Evolutionary conservation across 2,329 filamentous ascomycete genomes (phyloP), one percentile per base, ranked within the genome.

Genomic region (Paracoccidioides brasiliensis): DNA sequence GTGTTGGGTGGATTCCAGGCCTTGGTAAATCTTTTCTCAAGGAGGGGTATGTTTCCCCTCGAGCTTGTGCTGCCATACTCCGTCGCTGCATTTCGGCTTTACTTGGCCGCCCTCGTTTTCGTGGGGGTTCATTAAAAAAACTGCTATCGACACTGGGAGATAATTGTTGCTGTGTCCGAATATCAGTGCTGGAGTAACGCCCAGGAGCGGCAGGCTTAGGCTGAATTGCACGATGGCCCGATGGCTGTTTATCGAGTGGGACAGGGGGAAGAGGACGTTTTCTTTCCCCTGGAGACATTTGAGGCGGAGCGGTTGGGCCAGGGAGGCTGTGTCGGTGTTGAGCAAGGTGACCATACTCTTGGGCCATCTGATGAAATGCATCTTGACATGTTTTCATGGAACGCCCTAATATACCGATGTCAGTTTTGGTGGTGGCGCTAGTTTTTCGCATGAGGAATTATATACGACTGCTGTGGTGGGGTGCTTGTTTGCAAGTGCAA

Each of bases 91-190:
- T 64, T 57, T 74, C 71, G 38, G 64, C 64, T 63, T 74, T 74
- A 58, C 65, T 74, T 56, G 71, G 71, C 14, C 71, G 68, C n/a
- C 71, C 71, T 55, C 72, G 65, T 67, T 73, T 73, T 46, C 69
- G 65, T 54, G 66, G 69, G 38, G 67, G 69, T 52, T 72, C 69
- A 41, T 64, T 64, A 40, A 41, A 42, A 14, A 32, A 45, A 56
- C 57, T 5, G 61, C 42, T 32, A 55, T 71, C 70, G 10, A 66
- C 57, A 30, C 65, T 59, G 14, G 69, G 70, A 28, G 71, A 70
- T 32, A 71, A 60, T 46, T 67, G 66, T 22, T 64, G 64, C 0
- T 68, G 66, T 12, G 65, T 62, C 12, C 65, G 62, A 57, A 65
- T 67, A 60, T 70, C 69, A 52, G 65, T 67, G 52, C 64, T 65